These are phyloP conservation scores for Galeopsis tetrahit DNA, from an alignment of 257 asterid species.

Conservation along the genomic window DNA sequence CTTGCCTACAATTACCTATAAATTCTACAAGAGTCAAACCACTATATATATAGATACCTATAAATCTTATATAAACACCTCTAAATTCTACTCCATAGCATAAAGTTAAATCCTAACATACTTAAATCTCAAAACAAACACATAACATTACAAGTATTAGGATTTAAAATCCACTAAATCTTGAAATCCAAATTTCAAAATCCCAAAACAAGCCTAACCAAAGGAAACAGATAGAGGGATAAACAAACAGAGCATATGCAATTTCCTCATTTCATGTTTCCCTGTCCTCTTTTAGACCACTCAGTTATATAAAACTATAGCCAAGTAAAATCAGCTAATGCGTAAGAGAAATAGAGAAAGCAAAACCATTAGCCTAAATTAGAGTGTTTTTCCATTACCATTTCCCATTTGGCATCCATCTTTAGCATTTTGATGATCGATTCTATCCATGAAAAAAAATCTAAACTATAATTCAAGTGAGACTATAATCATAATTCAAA, in stretches of 20 bases:
- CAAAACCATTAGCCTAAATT: slow-evolving; percentile 19
- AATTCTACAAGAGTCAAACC: no score
- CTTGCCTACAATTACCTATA: no score
- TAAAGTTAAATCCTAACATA: no score
- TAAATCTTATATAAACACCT: no score
- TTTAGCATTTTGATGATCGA: slow-evolving; percentile 23
- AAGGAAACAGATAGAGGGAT: no score
- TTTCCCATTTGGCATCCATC: slow-evolving; percentile 3
- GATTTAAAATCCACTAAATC: no score
- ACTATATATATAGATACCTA: no score
- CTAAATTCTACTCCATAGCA: no score
- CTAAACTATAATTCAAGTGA: slow-evolving; percentile 29
- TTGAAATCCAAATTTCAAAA: no score
- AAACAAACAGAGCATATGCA: slow-evolving; percentile 1
- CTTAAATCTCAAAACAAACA: no score
- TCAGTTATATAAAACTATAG: slow-evolving; percentile 10
- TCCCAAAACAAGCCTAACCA: no score
- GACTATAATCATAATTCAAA: neutral
- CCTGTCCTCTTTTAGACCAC: slow-evolving; percentile 19
- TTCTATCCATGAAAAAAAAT: slow-evolving; percentile 5
- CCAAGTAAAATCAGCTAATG: slow-evolving; percentile 35
- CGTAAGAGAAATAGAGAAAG: slow-evolving; percentile 23
- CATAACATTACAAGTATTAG: no score
- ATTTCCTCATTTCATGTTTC: slow-evolving; percentile 15
- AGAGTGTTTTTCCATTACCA: slow-evolving; percentile 13